phyloP scores from a whole-genome alignment of 1,284 basidiomycete species.

The Pholiota adiposa region DNA sequence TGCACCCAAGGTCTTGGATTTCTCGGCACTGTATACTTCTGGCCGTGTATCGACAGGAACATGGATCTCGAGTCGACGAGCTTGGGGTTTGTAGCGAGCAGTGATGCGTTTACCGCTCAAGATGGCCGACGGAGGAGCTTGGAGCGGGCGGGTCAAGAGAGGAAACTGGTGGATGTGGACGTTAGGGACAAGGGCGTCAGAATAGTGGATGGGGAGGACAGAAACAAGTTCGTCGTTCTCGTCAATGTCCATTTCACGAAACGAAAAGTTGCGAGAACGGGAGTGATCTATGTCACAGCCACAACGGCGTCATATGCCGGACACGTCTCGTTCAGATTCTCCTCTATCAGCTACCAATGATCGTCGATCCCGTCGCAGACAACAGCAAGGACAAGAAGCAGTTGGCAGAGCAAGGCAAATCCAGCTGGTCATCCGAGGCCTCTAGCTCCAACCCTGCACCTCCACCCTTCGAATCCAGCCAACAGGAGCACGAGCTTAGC shows the following conservation, averaged over 20 bases:
- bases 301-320: neutral
- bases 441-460: slow-evolving; percentile 2
- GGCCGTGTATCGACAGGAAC: slow-evolving; percentile 75
- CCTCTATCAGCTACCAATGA: slow-evolving; percentile 2
- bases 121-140: slow-evolving; percentile 72
- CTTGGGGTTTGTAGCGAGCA: slow-evolving; percentile 68
- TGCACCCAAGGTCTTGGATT: slow-evolving; percentile 63
- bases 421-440: neutral
- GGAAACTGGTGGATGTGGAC: slow-evolving; percentile 82
- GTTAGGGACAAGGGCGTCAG: slow-evolving; percentile 60
- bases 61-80: slow-evolving; percentile 71
- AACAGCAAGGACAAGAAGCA: neutral
- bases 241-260: slow-evolving; percentile 43
- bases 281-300: slow-evolving; percentile 11
- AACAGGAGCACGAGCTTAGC: neutral
- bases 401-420: neutral
- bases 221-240: slow-evolving; percentile 63
- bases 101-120: slow-evolving; percentile 75
- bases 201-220: slow-evolving; percentile 72
- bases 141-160: slow-evolving; percentile 70
- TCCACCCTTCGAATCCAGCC: neutral
- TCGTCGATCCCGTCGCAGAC: slow-evolving; percentile 5
- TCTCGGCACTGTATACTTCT: slow-evolving; percentile 78
- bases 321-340: neutral
- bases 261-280: slow-evolving; percentile 6